A percentile compares a stretch with the other conserved stretches of the same genome.
Conservation (phyloP, 2,329 filamentous ascomycete species). For the Colletotrichum australisinense region DNA sequence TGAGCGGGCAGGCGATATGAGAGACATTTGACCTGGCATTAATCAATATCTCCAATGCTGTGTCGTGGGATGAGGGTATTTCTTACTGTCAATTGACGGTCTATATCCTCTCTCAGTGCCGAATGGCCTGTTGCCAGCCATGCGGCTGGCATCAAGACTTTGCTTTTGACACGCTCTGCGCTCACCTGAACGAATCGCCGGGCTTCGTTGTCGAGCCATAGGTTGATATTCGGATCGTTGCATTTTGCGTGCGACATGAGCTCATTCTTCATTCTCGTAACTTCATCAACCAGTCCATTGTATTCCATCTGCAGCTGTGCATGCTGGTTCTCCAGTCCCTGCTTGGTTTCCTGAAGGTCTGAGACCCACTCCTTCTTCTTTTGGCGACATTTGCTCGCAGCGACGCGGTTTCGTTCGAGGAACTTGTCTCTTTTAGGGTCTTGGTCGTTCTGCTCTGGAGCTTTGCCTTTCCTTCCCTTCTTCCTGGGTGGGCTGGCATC, state of each 20-base stretch:
- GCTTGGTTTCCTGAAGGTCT: constrained; percentile 59
- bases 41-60: not conserved
- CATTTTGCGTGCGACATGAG: constrained; percentile 65
- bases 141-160: constrained; percentile 23
- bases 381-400: constrained; percentile 79
- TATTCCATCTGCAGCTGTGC: constrained; percentile 55
- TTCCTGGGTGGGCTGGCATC: constrained; percentile 38
- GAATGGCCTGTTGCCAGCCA: constrained; percentile 15
- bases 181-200: constrained; percentile 56
- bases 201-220: constrained; percentile 65
- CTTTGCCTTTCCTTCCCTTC: constrained; percentile 41
- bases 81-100: constrained; percentile 33
- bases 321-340: constrained; percentile 57
- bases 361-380: constrained; percentile 70
- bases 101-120: constrained; percentile 6
- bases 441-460: constrained; percentile 44
- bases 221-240: constrained; percentile 63
- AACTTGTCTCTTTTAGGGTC: constrained; percentile 64
- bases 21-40: constrained; percentile 21
- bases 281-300: constrained; percentile 54
- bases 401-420: constrained; percentile 77
- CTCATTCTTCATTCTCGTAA: constrained; percentile 59
- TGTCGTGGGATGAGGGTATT: not conserved
- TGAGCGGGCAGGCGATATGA: constrained; percentile 31
- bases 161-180: constrained; percentile 40